Evolutionary conservation across 495 filamentous ascomycete genomes (phyloP).

Genomic region (Cladorrhinum samala): DNA sequence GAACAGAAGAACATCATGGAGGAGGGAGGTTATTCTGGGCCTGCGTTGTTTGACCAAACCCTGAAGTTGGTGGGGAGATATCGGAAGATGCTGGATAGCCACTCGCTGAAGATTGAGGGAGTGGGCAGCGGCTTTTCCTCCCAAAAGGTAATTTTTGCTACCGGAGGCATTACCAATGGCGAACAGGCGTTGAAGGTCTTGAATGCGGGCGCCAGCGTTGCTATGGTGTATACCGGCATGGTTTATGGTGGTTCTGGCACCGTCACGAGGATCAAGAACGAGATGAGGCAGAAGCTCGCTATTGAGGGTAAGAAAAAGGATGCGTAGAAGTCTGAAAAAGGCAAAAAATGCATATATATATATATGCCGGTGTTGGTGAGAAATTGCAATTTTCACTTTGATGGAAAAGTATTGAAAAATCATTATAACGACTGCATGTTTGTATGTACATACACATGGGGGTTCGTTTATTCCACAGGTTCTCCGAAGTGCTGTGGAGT

Average conservation of each 20-base stretch:
- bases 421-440: no score
- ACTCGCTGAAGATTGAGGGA: conserved; percentile 23
- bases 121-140: conserved; percentile 21
- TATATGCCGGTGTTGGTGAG: background rate
- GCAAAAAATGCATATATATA: conserved; percentile 2
- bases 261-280: conserved; percentile 76
- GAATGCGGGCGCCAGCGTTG: conserved; percentile 79
- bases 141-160: conserved; percentile 84
- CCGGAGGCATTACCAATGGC: conserved; percentile 82
- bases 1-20: conserved; percentile 66
- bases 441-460: no score
- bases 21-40: conserved; percentile 85
- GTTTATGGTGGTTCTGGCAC: conserved; percentile 84
- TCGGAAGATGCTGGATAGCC: conserved; percentile 61
- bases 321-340: background rate
- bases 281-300: conserved; percentile 57
- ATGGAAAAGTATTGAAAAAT: background rate
- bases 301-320: conserved; percentile 9
- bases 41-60: conserved; percentile 74
- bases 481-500: background rate
- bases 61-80: conserved; percentile 71
- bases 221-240: conserved; percentile 75
- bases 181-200: conserved; percentile 70
- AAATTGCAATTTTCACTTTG: background rate
- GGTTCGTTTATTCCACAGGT: background rate